Evolutionary conservation across 202 grass and related monocot genomes (phyloP), one percentile per base, ranked within the genome.

Genomic region (Eragrostis tef): DNA sequence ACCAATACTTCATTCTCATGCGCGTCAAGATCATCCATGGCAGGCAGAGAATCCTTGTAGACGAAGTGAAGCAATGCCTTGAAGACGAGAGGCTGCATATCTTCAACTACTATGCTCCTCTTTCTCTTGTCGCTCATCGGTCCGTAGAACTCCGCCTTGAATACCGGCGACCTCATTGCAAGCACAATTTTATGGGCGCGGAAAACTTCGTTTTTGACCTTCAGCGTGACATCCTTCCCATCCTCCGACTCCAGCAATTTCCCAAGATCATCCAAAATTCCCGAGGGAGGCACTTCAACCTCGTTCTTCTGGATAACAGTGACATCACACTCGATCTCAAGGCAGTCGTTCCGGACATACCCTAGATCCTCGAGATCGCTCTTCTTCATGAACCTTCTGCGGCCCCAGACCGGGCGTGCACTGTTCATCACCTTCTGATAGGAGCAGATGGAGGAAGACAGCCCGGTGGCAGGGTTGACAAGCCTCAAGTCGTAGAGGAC

Each of bases 41-140:
- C 11, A 0, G 52, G 72, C 52, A 75, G 15, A 2, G 36, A 25
- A 44, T 60, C 72, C 2, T 1, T 58, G 5, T 75, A 75, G 31
- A 59, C 43, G 3, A 60, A 75, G 52, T 60, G 73, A 3, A 75
- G 72, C n/a, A 75, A 59, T 3, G 72, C 52, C 34, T 59, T 57
- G 7, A 75, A 75, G 24, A 75, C 20, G 25, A 20, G 7, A 45
- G 73, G 54, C 12, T 45, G 39, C 39, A 75, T 75, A 27, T 75
- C 73, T 17, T 75, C 4, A 3, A 75, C 46, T 48, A 48, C 46
- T 42, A 2, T 48, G 46, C 46, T 42, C 6, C 12, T 9, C 7
- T 24, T 34, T 11, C 0, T 61, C 0, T 48, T 12, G 46, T 48
- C 11, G 13, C 0, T 34, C 10, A 21, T 60, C 6, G 1, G 34